Base-by-base conservation (phyloP, 768 basidiomycete genomes). In the Coprinopsis cinerea region DNA sequence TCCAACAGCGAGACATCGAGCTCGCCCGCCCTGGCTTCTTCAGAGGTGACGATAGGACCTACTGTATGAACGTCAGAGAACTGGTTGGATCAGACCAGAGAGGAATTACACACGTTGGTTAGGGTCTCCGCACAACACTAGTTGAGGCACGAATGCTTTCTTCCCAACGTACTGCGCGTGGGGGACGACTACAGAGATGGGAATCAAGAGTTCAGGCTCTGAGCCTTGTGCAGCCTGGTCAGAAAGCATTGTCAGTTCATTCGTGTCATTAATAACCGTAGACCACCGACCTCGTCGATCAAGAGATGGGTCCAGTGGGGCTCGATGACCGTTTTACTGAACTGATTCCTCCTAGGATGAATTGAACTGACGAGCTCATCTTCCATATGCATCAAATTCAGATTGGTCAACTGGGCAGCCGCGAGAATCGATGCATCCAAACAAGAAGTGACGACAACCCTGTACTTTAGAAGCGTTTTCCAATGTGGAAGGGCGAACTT, bases 281-380 rank as follows among this genome's bases (percentile, higher is more conserved):
- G 4, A 39, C 15, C 14, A 47, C 55, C 41, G 30, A 73, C 75
- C 61, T 78, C 76, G 48, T 78, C 76, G 48, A 78, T 75, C 1
- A 78, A 47, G 2, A 78, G 61, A 62, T 78, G 76, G 1, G 75
- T 76, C 74, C 75, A 78, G 57, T 78, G 76, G 13, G 73, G 74
- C 44, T 66, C 61, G 6, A 67, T 66, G 0, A 61, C 60, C 27
- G 62, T 52, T 27, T 62, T 61, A 17, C 48, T 14, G 4, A 49
- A 36, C 10, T 2, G 35, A 5, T 53, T 59, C 11, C 64, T 59
- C 56, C 65, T 61, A 3, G 74, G 73, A 59, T 77, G 74, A 17
- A 77, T 43, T 0, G 65, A 53, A 35, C 54, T 55, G n/a, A 64
- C 47, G 0, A 72, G 48, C 22, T 74, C 67, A 22, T 64, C 61